Conservation (phyloP, 495 filamentous ascomycete genomes). For the Trichoderma virens region DNA sequence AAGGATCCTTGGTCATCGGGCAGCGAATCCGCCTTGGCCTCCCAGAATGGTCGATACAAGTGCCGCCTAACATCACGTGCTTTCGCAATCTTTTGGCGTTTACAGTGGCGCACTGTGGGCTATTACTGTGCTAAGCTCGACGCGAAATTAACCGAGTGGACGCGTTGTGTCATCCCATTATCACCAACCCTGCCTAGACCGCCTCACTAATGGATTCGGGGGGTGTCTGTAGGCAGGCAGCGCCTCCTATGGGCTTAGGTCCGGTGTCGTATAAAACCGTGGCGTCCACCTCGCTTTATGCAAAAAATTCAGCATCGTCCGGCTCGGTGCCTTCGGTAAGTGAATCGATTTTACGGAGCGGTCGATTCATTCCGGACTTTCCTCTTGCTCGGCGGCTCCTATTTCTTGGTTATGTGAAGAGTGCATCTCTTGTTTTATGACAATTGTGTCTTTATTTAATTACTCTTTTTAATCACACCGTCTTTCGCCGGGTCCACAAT, state of each 20-base stretch:
- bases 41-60: background rate
- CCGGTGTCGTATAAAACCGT: background rate
- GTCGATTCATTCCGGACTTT: background rate
- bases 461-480: background rate
- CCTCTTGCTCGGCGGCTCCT: background rate
- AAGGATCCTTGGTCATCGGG: background rate
- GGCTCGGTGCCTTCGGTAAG: background rate
- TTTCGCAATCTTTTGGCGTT: constrained; percentile 5
- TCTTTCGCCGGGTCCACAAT: constrained; percentile 23
- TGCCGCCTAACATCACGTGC: constrained; percentile 5
- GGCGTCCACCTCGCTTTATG: background rate
- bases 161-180: constrained; percentile 4
- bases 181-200: constrained; percentile 7
- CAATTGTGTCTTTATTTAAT: background rate
- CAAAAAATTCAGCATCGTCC: background rate
- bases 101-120: background rate
- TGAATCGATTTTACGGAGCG: background rate
- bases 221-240: constrained; percentile 4
- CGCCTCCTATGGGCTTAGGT: background rate
- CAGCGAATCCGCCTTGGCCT: background rate
- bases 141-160: constrained; percentile 5
- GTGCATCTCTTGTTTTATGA: background rate
- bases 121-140: background rate
- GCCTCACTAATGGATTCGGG: constrained; percentile 4
- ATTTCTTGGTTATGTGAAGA: background rate